Conservation (phyloP, 169 alveolate genomes). For the Sarcocystis neurona region DNA sequence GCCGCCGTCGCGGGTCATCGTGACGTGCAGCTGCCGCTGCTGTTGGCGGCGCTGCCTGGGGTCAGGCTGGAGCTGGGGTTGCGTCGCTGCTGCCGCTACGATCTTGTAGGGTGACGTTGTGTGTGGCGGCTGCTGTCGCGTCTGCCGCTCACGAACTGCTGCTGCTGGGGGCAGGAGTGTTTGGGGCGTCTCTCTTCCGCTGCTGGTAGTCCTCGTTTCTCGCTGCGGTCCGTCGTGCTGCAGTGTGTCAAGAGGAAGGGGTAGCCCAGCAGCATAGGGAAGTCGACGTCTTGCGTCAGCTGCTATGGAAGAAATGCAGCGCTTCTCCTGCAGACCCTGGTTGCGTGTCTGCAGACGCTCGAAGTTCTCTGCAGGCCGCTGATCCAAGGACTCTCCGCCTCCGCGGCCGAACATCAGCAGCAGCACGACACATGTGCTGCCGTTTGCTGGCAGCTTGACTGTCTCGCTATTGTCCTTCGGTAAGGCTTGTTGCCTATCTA, state of each 20-base stretch:
- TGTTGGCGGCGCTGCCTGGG: too few species aligned
- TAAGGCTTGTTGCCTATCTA: too few species aligned
- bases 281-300: neutral
- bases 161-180: neutral
- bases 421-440: neutral
- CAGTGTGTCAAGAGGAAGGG: neutral
- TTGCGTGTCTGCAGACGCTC: neutral
- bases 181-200: neutral
- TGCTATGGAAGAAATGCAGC: neutral
- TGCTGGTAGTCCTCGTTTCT: neutral
- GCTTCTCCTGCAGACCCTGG: neutral
- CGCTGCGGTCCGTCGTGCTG: neutral
- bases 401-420: neutral
- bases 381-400: slow-evolving; percentile 6
- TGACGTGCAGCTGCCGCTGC: too few species aligned
- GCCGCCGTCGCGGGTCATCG: too few species aligned
- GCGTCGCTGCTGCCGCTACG: too few species aligned
- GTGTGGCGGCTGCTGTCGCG: too few species aligned
- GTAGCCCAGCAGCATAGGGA: neutral
- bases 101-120: too few species aligned
- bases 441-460: neutral
- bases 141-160: too few species aligned
- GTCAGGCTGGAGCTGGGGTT: too few species aligned
- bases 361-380: slow-evolving; percentile 16
- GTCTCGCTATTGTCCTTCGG: slow-evolving; percentile 7